phyloP scores from a whole-genome alignment of 225 moss, liverwort and hornwort genomes.

The Bryum argenteum region DNA sequence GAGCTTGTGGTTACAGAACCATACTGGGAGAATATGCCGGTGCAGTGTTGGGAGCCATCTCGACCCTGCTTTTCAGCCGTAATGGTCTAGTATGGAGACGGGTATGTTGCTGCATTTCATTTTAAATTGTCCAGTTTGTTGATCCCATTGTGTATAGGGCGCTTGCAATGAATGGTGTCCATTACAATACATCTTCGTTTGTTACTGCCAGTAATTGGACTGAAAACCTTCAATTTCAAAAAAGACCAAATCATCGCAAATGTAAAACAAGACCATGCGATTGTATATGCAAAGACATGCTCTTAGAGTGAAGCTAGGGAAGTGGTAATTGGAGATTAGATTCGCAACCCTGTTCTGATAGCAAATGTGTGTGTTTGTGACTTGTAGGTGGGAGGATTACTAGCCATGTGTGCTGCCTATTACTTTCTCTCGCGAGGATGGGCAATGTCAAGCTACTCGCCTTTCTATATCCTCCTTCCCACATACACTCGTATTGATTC shows the following conservation, averaged over 20 bases:
- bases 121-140: too few species aligned
- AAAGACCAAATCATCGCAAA: too few species aligned
- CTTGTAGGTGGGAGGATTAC: conserved; percentile 71
- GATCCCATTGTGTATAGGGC: too few species aligned
- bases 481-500: background rate
- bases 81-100: conserved; percentile 76
- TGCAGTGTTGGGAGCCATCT: conserved; percentile 90
- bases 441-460: conserved; percentile 97
- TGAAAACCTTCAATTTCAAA: too few species aligned
- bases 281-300: too few species aligned
- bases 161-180: too few species aligned
- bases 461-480: conserved; percentile 81
- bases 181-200: too few species aligned
- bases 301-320: too few species aligned
- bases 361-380: background rate
- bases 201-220: too few species aligned
- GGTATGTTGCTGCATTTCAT: conserved; percentile 34
- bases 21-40: conserved; percentile 88
- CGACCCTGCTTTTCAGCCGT: conserved; percentile 79
- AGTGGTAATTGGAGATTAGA: too few species aligned
- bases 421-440: conserved; percentile 94
- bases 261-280: too few species aligned
- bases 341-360: too few species aligned
- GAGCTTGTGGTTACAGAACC: conserved; percentile 59
- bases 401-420: conserved; percentile 92